These are phyloP conservation scores for Pythium guiyangense DNA, from an alignment of 352 stramenopile genomes.

Conservation along the genomic window DNA sequence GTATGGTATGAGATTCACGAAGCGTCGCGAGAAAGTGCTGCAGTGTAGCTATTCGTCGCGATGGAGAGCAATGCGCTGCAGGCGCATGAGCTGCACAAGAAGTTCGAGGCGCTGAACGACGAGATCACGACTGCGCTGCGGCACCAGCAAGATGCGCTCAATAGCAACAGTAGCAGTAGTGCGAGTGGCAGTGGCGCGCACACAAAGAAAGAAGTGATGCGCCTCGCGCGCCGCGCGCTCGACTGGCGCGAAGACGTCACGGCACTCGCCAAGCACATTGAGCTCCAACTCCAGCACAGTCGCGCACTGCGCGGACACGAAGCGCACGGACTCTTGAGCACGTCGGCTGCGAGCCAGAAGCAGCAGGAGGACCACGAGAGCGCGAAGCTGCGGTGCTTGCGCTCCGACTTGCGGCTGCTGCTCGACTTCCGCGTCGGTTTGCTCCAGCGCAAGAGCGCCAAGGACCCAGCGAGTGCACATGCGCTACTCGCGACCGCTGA, in stretches of 20 bases:
- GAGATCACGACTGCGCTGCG: slow-evolving; percentile 49
- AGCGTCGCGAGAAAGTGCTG: no score
- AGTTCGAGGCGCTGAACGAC: slow-evolving; percentile 71
- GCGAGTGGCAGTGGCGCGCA: slow-evolving; percentile 9
- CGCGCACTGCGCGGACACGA: slow-evolving; percentile 53
- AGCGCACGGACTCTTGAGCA: slow-evolving; percentile 43
- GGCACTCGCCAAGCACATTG: slow-evolving; percentile 67
- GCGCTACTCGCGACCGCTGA: slow-evolving; percentile 16
- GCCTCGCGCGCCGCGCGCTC: slow-evolving; percentile 43
- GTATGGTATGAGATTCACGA: no score
- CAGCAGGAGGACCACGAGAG: slow-evolving; percentile 46
- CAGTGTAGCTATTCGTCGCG: background rate
- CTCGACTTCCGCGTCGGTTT: slow-evolving; percentile 55
- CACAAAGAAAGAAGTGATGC: slow-evolving; percentile 41
- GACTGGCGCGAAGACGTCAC: slow-evolving; percentile 74
- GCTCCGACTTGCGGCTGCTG: slow-evolving; percentile 56
- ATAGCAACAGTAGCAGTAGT: no score
- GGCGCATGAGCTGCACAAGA: slow-evolving; percentile 63
- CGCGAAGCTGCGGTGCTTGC: slow-evolving; percentile 41
- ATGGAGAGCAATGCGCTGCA: slow-evolving; percentile 41
- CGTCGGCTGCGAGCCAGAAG: slow-evolving; percentile 26
- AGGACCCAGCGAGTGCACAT: slow-evolving; percentile 11
- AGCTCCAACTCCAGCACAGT: slow-evolving; percentile 66
- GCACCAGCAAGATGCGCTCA: slow-evolving; percentile 41
- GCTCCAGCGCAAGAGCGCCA: slow-evolving; percentile 18